Evolutionary conservation across 1,284 basidiomycete species (phyloP), one percentile per base, ranked within the genome.

Genomic region (Papiliotrema flavescens): DNA sequence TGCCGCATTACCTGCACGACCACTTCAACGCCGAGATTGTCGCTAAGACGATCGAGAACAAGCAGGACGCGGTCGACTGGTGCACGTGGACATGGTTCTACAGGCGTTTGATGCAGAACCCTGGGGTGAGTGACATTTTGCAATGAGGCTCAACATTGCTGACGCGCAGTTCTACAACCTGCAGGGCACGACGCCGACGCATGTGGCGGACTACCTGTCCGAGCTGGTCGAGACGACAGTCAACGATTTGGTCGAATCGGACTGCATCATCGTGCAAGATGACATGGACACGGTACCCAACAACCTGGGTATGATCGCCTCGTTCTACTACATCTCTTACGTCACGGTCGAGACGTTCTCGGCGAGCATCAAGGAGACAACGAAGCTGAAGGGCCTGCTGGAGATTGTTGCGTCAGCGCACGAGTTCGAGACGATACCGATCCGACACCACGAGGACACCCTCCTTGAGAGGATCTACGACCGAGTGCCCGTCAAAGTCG

Each of bases 11-110:
- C 71, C 79, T 91, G 7, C 94, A 98, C 68, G 96, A 98, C 75
- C 97, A 97, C 75, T 97, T 98, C 85, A 84, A 98, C 59, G 91
- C 95, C 1, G 96, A 99, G 78, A 96, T 98, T 63, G 94, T 94
- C 13, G 91, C 97, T 28, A 93, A 93, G 79, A 98, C 95, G 3
- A 96, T 99, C 59, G 94, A 98, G 79, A 96, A 95, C 78, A 97
- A 96, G 80, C 93, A 97, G 76, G 92, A 92, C 73, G 91, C 91
- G 0, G 90, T 92, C 83, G 89, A 90, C 69, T 67, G 83, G 77
- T 77, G 71, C 62, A 76, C 73, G 22, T 74, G 61, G 67, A 67
- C 63, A 36, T 75, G 64, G 67, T 96, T 98, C 82, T 98, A 98
- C 78, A 85, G 95, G 28, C 84, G 94, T 17, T 89, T 98, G 84